These are phyloP conservation scores for Spinacia oleracea DNA, from an alignment of 179 eudicot species.

Conservation along the genomic window DNA sequence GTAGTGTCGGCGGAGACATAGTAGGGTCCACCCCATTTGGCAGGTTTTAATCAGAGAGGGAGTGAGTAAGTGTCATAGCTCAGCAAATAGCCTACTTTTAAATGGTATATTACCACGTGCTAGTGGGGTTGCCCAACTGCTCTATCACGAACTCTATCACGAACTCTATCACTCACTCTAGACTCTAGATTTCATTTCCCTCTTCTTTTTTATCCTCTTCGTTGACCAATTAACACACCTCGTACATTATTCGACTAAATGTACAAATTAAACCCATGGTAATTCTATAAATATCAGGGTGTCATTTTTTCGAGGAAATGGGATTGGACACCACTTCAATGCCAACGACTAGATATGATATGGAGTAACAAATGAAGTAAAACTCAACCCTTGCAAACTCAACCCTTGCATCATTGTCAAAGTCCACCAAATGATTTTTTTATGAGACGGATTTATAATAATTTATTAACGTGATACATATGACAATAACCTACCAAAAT, in stretches of 20 bases:
- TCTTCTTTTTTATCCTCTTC: background rate
- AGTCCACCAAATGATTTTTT: too few relatives aligned
- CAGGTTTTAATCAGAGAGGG: conserved; percentile 10
- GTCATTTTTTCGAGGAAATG: too few relatives aligned
- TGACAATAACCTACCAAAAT: too few relatives aligned
- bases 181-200: too few relatives aligned
- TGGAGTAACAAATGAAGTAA: too few relatives aligned
- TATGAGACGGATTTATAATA: background rate
- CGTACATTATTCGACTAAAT: background rate
- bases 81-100: conserved; percentile 9
- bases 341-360: too few relatives aligned
- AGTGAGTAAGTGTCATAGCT: conserved; percentile 11
- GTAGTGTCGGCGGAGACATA: conserved; percentile 39
- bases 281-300: too few relatives aligned
- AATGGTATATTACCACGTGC: conserved; percentile 39
- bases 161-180: too few relatives aligned
- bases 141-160: background rate
- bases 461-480: too few relatives aligned
- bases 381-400: too few relatives aligned
- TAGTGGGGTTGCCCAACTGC: conserved; percentile 31
- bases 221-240: conserved; percentile 12
- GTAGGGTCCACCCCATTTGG: conserved; percentile 23
- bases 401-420: too few relatives aligned
- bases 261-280: background rate
- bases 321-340: too few relatives aligned